Evolutionary conservation across 495 filamentous ascomycete genomes (phyloP), one percentile per base, ranked within the genome.

Genomic region (Xylaria grammica): DNA sequence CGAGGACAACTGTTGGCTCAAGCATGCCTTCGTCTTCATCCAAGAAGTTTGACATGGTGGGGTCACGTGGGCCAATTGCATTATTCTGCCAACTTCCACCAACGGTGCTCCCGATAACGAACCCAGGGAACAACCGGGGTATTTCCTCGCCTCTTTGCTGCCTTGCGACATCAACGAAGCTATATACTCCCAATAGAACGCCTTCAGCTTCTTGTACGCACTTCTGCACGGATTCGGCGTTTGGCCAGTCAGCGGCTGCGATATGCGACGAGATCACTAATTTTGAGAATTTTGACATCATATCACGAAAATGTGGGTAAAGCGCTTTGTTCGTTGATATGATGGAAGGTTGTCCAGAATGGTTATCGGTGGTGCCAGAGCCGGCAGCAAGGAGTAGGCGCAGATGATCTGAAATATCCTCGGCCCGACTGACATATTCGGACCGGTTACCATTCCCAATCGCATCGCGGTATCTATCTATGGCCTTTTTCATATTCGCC

Each of bases 261-360:
- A 98, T 97, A 74, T 98, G 95, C n/a, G 95, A 97, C 22, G 94
- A 98, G 36, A 99, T 86, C 24, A 99, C 96, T 40, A 99, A 82
- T 75, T 98, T 99, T 40, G 96, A 98, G 77, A 98, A 98, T 68
- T 95, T 91, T 5, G 95, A 98, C 95, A 99, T 99, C 90, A 97
- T 97, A 72, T 97, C 96, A 54, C 96, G 86, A 77, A 97, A 99
- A 78, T 98, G 93, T 30, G 96, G 95, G 70, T 98, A 97, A 46
- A 99, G 81, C 2, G 91, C 89, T 77, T 97, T 97, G 77, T 99
- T 99, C 8, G 93, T 94, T 8, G 92, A 95, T 58, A 99, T 99
- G 73, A 98, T 97, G n/a, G 95, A 98, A 30, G 96, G 95, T 66
- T 97, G 95, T 48, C 96, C 96, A 11, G 95, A 99, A 74, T 99